Evolutionary conservation across 345 rosid species (phyloP).

Genomic region (Gossypium anomalum): DNA sequence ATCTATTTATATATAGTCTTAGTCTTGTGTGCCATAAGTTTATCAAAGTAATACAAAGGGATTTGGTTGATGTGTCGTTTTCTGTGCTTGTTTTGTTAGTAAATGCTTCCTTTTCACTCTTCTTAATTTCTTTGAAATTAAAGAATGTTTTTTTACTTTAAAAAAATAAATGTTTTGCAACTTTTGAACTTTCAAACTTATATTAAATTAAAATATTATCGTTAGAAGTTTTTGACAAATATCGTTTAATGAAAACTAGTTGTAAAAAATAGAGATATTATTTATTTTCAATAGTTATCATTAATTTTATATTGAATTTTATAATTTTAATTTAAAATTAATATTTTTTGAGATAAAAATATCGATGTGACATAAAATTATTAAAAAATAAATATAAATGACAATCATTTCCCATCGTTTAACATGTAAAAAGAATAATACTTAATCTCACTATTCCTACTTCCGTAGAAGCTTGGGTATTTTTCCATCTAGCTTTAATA

Average conservation of each 20-base stretch:
- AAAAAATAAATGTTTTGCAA: background rate
- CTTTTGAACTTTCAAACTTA: background rate
- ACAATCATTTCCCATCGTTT: no score
- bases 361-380: no score
- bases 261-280: no score
- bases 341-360: no score
- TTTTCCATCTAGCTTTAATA: no score
- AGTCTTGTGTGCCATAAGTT: background rate
- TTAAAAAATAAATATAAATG: no score
- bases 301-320: no score
- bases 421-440: no score
- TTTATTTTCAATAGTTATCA: rapidly evolving
- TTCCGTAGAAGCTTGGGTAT: no score
- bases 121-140: background rate
- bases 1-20: constrained; percentile 9
- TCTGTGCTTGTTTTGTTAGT: constrained; percentile 23
- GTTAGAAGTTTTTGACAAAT: no score
- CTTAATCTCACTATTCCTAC: no score
- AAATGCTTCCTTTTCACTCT: background rate
- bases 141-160: background rate
- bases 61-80: constrained; percentile 29
- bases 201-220: background rate
- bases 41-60: background rate
- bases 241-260: rapidly evolving
- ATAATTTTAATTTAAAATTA: no score